These are phyloP conservation scores for Suillus subaureus DNA, from an alignment of 768 basidiomycete genomes.

Conservation along the genomic window DNA sequence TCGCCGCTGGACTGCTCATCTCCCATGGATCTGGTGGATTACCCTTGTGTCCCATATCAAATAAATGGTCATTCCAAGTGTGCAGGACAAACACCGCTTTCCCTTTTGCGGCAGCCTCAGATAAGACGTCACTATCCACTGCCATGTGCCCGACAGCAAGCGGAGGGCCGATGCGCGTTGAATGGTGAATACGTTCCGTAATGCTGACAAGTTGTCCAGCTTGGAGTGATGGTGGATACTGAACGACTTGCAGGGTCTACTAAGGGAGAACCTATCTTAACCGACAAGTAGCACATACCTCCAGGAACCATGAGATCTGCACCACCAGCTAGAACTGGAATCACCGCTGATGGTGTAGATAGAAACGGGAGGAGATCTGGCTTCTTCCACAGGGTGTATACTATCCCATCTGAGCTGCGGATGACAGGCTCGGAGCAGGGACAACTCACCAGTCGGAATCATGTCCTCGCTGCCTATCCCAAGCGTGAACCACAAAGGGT, in stretches of 20 bases:
- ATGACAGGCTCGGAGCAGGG: not conserved
- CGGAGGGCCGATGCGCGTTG: conserved; percentile 43
- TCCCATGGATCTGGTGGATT: conserved; percentile 18
- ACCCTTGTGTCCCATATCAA: not conserved
- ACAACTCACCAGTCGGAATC: conserved; percentile 62
- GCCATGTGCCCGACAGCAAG: conserved; percentile 80
- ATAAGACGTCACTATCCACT: conserved; percentile 50
- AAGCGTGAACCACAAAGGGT: conserved; percentile 78
- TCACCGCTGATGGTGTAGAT: conserved; percentile 71
- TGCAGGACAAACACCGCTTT: conserved; percentile 78
- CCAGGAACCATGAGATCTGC: conserved; percentile 67
- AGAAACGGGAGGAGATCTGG: conserved; percentile 67
- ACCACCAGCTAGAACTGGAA: conserved; percentile 73
- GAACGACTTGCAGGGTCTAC: not conserved
- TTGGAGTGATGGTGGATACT: not conserved
- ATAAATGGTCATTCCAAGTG: conserved; percentile 64
- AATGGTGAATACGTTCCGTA: conserved; percentile 45
- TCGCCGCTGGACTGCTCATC: conserved; percentile 27
- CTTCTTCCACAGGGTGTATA: conserved; percentile 82
- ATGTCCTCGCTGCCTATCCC: conserved; percentile 69
- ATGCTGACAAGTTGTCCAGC: conserved; percentile 55
- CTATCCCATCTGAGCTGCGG: conserved; percentile 27
- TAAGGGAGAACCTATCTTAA: not conserved
- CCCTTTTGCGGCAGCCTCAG: conserved; percentile 57
- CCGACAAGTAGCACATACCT: not conserved